phyloP scores from a whole-genome alignment of 495 filamentous ascomycete genomes.

The Penicillium salamii region DNA sequence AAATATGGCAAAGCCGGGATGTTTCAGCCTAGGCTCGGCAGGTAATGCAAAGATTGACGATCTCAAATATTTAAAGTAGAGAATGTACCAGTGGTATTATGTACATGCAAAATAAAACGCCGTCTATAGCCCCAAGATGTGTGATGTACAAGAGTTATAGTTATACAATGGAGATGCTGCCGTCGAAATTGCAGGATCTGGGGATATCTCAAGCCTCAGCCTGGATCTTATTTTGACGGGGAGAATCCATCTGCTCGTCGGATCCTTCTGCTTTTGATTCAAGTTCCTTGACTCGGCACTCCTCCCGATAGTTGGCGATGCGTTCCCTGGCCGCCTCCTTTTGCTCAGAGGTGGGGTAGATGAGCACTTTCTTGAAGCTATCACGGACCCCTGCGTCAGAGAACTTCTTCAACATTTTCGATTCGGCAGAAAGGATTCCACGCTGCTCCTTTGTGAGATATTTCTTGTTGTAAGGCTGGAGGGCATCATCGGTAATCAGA shows the following conservation, averaged over 20 bases:
- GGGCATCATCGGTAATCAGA: slow-evolving; percentile 27
- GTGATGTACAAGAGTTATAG: slow-evolving; percentile 19
- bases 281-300: neutral
- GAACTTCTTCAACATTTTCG: slow-evolving; percentile 30
- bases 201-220: too few species aligned
- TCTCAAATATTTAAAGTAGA: slow-evolving; percentile 5
- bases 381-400: slow-evolving; percentile 21
- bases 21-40: too few species aligned
- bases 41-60: too few species aligned
- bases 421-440: slow-evolving; percentile 18
- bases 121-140: slow-evolving; percentile 7
- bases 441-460: slow-evolving; percentile 28
- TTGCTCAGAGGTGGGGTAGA: slow-evolving; percentile 27
- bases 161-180: slow-evolving; percentile 16
- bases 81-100: slow-evolving; percentile 13
- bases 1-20: too few species aligned
- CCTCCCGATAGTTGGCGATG: slow-evolving; percentile 2
- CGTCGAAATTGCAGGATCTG: neutral
- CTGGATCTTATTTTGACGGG: neutral
- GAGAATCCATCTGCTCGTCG: neutral
- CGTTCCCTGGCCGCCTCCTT: slow-evolving; percentile 14
- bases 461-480: slow-evolving; percentile 23
- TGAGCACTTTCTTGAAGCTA: slow-evolving; percentile 5
- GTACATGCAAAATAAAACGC: slow-evolving; percentile 10
- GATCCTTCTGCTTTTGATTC: neutral